Conservation (phyloP, 495 filamentous ascomycete species). For the Thermochaetoides thermophila region DNA sequence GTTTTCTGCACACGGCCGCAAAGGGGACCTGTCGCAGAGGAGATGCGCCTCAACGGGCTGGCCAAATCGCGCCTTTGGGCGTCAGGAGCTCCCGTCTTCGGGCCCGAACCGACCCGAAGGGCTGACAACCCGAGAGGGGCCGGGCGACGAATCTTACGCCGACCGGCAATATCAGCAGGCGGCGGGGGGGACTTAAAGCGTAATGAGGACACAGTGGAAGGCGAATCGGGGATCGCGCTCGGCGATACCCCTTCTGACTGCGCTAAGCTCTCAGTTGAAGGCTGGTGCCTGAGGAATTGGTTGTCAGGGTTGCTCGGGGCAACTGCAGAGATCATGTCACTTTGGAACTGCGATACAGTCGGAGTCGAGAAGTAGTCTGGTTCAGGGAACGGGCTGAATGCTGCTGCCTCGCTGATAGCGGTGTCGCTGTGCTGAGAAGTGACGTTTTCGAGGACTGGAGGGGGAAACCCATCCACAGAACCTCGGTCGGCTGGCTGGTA, state of each 20-base stretch:
- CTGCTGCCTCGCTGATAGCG: constrained; percentile 1
- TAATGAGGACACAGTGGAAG: constrained; percentile 7
- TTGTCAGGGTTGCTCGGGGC: constrained; percentile 11
- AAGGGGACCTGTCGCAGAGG: constrained; percentile 24
- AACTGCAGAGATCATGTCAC: no score
- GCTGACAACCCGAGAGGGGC: constrained; percentile 24
- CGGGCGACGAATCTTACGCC: constrained; percentile 31
- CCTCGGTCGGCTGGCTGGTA: constrained; percentile 3
- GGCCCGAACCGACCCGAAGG: constrained; percentile 20
- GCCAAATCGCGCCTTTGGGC: constrained; percentile 21
- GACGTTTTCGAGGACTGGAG: constrained; percentile 1
- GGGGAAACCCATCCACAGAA: constrained; percentile 1
- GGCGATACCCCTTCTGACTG: constrained; percentile 16
- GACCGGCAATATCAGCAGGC: constrained; percentile 31
- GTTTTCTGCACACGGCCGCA: constrained; percentile 29
- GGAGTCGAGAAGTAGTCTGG: constrained; percentile 12
- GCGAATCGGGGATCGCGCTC: constrained; percentile 16
- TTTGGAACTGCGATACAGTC: neutral
- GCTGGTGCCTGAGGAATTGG: constrained; percentile 6
- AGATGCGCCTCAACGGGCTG: constrained; percentile 33
- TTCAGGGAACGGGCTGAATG: constrained; percentile 9
- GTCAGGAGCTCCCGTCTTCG: constrained; percentile 27
- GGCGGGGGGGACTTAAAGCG: constrained; percentile 34
- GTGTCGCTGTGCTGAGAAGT: constrained; percentile 4
- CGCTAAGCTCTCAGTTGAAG: constrained; percentile 8